Evolutionary conservation across 1,284 basidiomycete genomes (phyloP).

Genomic region (Cutaneotrichosporon sp.): DNA sequence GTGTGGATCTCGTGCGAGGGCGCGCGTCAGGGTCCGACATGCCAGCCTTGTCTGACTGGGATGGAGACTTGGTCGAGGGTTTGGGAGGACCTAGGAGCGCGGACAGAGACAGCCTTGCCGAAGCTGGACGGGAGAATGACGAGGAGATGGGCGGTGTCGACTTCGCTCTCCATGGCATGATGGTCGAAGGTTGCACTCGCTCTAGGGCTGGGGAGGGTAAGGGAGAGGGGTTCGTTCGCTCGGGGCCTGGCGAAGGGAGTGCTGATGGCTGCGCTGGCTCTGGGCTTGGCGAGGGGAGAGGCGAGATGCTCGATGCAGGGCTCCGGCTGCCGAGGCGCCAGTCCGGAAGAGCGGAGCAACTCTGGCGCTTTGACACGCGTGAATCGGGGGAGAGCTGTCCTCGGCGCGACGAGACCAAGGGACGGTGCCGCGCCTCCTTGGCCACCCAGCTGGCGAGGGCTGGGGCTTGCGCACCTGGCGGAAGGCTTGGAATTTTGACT

Average conservation of each 20-base stretch:
- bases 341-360: not conserved
- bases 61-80: not conserved
- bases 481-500: not conserved
- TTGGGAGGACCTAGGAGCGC: not conserved
- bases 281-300: not conserved
- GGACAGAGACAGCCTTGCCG: not conserved
- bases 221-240: too few relatives aligned
- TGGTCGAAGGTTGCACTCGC: not conserved
- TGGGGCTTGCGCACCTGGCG: not conserved
- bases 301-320: too few relatives aligned
- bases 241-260: not conserved
- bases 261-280: too few relatives aligned
- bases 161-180: not conserved
- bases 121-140: not conserved
- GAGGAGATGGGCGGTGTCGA: not conserved
- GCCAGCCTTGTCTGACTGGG: not conserved
- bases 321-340: not conserved
- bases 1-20: not conserved
- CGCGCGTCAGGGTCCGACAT: not conserved
- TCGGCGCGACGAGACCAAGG: too few relatives aligned
- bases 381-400: too few relatives aligned
- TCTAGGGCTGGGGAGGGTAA: not conserved
- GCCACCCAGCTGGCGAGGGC: not conserved
- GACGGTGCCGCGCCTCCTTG: not conserved
- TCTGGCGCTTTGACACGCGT: not conserved